Conservation (phyloP, 2,329 filamentous ascomycete genomes). For the Xylaria sp. region DNA sequence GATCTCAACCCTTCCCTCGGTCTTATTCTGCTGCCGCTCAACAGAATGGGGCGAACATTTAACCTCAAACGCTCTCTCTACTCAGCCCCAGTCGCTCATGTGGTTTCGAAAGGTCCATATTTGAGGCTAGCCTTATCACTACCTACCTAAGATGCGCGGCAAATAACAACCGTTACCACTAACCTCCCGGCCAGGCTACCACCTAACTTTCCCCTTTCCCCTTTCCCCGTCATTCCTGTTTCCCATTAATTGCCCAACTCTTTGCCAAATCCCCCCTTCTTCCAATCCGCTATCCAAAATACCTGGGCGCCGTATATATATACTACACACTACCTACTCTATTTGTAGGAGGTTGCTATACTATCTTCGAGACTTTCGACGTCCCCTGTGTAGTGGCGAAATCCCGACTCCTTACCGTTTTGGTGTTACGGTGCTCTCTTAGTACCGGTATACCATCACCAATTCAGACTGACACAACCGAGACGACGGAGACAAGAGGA, state of each 20-base stretch:
- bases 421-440: conserved; percentile 14
- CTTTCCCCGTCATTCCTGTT: not conserved
- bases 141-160: too few species aligned
- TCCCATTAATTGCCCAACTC: conserved; percentile 9
- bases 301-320: not conserved
- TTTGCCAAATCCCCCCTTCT: not conserved
- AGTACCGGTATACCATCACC: not conserved
- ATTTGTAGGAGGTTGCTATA: not conserved
- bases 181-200: not conserved
- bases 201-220: not conserved
- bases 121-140: not conserved
- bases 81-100: conserved; percentile 1
- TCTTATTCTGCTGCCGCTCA: not conserved
- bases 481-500: not conserved
- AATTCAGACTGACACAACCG: not conserved
- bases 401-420: conserved; percentile 9
- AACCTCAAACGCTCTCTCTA: conserved; percentile 3
- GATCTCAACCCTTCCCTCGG: not conserved
- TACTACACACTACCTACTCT: not conserved
- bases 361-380: conserved; percentile 2
- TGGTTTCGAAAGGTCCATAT: conserved; percentile 9
- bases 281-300: not conserved
- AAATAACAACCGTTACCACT: not conserved
- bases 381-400: not conserved
- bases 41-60: not conserved